These are phyloP conservation scores for Neonectria neomacrospora DNA, from an alignment of 2,329 filamentous ascomycete genomes.

Conservation along the genomic window DNA sequence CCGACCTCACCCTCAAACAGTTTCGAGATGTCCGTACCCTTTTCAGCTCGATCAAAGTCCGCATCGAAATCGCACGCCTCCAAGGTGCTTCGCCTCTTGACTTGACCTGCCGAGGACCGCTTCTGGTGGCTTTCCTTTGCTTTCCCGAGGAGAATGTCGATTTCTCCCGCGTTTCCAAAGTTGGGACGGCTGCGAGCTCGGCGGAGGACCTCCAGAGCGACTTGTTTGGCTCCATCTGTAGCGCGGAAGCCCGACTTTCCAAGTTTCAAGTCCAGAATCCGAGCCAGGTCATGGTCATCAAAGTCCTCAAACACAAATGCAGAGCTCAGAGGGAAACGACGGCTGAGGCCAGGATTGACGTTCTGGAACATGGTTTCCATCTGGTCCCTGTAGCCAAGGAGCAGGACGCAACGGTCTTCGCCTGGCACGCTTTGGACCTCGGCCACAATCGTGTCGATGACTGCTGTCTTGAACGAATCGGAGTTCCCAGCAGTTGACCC, in stretches of 20 bases:
- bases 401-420: conserved; percentile 77
- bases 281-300: conserved; percentile 63
- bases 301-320: conserved; percentile 79
- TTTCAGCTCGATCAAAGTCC: conserved; percentile 62
- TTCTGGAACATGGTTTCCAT: conserved; percentile 81
- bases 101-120: conserved; percentile 31
- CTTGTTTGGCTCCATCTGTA: conserved; percentile 61
- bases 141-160: conserved; percentile 61
- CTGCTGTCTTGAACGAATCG: conserved; percentile 67
- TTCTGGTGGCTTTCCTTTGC: conserved; percentile 41
- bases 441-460: conserved; percentile 79
- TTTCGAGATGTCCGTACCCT: conserved; percentile 56
- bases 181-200: conserved; percentile 71
- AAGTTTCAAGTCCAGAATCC: conserved; percentile 73
- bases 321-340: conserved; percentile 72
- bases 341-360: conserved; percentile 74
- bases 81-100: conserved; percentile 67
- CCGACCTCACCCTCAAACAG: conserved; percentile 71
- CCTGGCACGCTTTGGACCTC: conserved; percentile 76
- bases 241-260: conserved; percentile 64
- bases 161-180: conserved; percentile 80
- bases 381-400: conserved; percentile 76
- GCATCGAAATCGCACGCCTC: conserved; percentile 81
- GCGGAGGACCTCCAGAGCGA: conserved; percentile 68
- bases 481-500: conserved; percentile 46